phyloP scores from a whole-genome alignment of 2,329 filamentous ascomycete genomes.

The Hypocrella siamensis region DNA sequence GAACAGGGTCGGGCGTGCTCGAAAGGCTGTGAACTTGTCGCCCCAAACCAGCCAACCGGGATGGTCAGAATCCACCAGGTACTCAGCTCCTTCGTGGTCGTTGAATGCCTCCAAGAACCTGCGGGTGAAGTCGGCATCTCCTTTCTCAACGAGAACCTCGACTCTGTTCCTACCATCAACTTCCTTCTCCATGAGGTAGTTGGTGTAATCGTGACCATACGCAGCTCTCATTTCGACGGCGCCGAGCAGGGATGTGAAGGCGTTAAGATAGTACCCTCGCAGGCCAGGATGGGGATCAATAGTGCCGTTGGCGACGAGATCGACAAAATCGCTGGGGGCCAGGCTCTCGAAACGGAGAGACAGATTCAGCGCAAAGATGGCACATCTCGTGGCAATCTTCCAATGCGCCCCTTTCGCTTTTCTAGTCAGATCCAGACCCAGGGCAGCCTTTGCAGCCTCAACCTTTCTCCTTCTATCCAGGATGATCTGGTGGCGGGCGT shows the following conservation, averaged over 20 bases:
- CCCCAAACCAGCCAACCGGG: constrained; percentile 96
- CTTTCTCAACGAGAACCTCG: constrained; percentile 53
- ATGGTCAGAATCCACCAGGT: constrained; percentile 82
- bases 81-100: constrained; percentile 51
- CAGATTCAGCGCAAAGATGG: constrained; percentile 79
- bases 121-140: constrained; percentile 64
- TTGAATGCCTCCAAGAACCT: constrained; percentile 67
- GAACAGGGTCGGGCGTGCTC: constrained; percentile 53
- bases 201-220: constrained; percentile 74
- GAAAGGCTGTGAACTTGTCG: constrained; percentile 68
- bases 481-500: constrained; percentile 51
- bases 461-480: constrained; percentile 59
- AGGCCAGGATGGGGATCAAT: constrained; percentile 85
- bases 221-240: constrained; percentile 74
- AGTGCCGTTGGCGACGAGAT: constrained; percentile 66
- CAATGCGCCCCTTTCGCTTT: constrained; percentile 72
- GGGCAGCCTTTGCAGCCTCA: constrained; percentile 64
- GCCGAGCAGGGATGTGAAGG: constrained; percentile 63
- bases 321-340: constrained; percentile 65
- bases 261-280: constrained; percentile 64
- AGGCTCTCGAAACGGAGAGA: constrained; percentile 85
- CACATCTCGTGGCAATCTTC: constrained; percentile 86
- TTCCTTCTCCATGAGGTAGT: constrained; percentile 72
- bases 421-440: constrained; percentile 70
- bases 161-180: constrained; percentile 57